Base-by-base conservation (phyloP, 164 flowering plant species). In the Nelumbo lutea region DNA sequence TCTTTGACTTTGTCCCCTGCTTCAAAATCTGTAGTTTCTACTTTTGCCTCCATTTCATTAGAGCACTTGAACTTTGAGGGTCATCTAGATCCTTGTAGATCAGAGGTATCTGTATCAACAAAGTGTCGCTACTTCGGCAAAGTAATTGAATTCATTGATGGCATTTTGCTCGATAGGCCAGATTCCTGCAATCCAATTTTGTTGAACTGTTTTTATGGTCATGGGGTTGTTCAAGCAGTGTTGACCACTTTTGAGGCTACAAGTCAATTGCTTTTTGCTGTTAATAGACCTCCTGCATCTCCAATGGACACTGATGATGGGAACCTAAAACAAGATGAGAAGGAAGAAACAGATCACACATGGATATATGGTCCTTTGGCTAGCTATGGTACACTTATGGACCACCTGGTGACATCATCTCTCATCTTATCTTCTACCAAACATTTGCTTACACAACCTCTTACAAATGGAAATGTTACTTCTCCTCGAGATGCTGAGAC, bases 201-300 rank as follows among this genome's bases (percentile, higher is more conserved):
- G 68, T 67, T 96, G 59, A 96, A 96, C 81, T 86, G 90, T 72
- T 82, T 96, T 61, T 96, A 91, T 76, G 93, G 91, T 53, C 83
- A 79, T 73, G 98, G 98, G 43, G 97, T 87, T 77, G 60, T 93
- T 72, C 96, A 91, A 45, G 82, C 88, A 38, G 85, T 96, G 62
- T 71, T 96, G 81, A 96, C 95, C 59, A 96, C 98, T 44, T 96
- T 93, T 78, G 93, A 90, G 81, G 99, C 99, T 47, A 96, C 98
- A 45, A 96, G 96, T 78, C 96, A 93, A 72, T 78, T 96, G 79
- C 87, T 89, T 6, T 91, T 88, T 82, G 73, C 93, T 0, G 85
- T 90, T 52, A 89, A 83, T 52, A 83, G 91, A 66, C 73, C 84
- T 58, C 90, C 96, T 68, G 75, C 92, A 56, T 93, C 98, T 64